Evolutionary conservation across 306 rosid genomes (phyloP), one percentile per base, ranked within the genome.

Genomic region (Sophora flavescens): DNA sequence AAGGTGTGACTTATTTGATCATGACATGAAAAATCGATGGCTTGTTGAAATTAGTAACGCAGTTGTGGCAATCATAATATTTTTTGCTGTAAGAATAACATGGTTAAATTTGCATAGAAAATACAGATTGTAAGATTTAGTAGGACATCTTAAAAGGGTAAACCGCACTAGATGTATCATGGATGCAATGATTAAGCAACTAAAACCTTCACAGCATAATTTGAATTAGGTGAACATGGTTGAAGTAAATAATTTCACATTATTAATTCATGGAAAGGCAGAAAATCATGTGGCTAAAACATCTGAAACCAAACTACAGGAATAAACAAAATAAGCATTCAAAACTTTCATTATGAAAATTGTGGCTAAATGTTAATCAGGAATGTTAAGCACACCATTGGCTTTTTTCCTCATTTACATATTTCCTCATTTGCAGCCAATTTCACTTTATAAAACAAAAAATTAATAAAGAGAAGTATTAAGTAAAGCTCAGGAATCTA

Each of bases 281-380:
- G 51, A 70, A 51, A 50, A 66, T 4, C 41, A 51, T 28, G 17
- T 2, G 0, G 50, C 71, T 5, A 78, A 50, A 78, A 7, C 61
- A 53, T 63, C 61, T 10, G 18, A 39, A n/a, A 28, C 11, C 28
- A 56, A 61, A 36, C 44, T 35, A 48, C 3, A 3, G 6, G 64
- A 50, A 36, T 44, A 57, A 67, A 44, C 38, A 44, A 38, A 68
- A n/a, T 62, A 73, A 36, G 16, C 77, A 59, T 70, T 70, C 48
- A 50, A 68, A 68, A 45, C 61, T 18, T 51, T 5, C 10, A 57
- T 13, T 57, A 51, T 33, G 61, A 68, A 67, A 42, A 56, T 9
- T 18, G 44, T 53, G 26, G 41, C 11, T n/a, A 54, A 48, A 16
- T 52, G 59, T 45, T 45, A 45, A 45, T 12, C 51, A 45, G 71